Percentiles rank a stretch among this genome's conserved stretches.
Conservation (phyloP, 805 yeast species). For the Ogataea glucozyma region DNA sequence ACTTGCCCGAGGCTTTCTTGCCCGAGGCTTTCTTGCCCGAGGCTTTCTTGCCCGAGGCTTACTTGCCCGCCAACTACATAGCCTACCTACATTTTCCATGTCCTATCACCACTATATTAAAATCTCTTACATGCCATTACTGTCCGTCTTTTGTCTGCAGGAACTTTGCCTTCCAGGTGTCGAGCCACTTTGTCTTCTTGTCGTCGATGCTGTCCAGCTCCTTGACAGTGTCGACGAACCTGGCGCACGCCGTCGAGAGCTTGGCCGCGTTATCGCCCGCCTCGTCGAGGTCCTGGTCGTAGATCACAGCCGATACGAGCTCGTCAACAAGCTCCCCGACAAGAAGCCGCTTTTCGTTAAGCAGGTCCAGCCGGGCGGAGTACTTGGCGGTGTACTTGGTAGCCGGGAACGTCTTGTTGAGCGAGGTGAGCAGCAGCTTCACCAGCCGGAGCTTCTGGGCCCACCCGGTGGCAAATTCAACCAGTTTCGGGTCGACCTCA, state of each 20-base stretch:
- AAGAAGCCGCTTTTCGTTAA: constrained; percentile 43
- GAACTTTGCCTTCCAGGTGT: constrained; percentile 53
- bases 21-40: too few relatives aligned
- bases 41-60: too few relatives aligned
- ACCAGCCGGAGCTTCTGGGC: constrained; percentile 53
- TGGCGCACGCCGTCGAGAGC: constrained; percentile 26
- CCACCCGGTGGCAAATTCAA: constrained; percentile 48
- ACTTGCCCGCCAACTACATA: too few relatives aligned
- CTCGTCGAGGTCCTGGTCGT: constrained; percentile 42
- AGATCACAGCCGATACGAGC: constrained; percentile 56
- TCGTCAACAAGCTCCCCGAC: constrained; percentile 56
- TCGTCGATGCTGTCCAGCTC: constrained; percentile 49
- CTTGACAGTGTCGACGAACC: constrained; percentile 42
- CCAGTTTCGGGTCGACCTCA: constrained; percentile 22
- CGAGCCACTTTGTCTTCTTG: constrained; percentile 59
- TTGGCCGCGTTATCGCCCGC: constrained; percentile 24
- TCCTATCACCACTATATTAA: too few relatives aligned
- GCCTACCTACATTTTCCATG: too few relatives aligned
- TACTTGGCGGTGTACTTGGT: constrained; percentile 24
- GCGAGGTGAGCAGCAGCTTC: constrained; percentile 57
- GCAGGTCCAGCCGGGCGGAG: constrained; percentile 48
- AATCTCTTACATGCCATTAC: too few relatives aligned
- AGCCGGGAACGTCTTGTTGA: constrained; percentile 57
- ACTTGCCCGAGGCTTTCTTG: too few relatives aligned
- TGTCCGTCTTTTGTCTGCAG: too few relatives aligned